Evolutionary conservation across 345 rosid species (phyloP).

Genomic region (Euphorbia pulcherrima): DNA sequence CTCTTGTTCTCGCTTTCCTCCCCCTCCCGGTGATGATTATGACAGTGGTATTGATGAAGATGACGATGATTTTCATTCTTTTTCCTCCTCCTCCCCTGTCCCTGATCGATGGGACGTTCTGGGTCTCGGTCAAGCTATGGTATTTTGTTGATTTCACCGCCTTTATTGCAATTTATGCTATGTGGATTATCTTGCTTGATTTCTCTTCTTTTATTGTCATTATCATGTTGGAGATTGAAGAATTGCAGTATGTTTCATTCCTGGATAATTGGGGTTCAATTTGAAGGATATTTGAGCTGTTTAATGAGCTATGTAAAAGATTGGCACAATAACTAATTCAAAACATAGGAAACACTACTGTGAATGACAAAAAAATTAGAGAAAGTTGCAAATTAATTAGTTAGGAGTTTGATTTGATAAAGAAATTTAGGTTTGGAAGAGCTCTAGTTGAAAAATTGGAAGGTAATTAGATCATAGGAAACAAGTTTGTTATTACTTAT

Average conservation of each 20-base stretch:
- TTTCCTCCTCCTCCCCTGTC: constrained; percentile 23
- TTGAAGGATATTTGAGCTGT: background rate
- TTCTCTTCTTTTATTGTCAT: background rate
- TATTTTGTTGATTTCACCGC: constrained; percentile 13
- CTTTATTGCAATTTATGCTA: background rate
- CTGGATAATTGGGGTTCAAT: background rate
- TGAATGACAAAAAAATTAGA: too few species aligned
- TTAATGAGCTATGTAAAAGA: background rate
- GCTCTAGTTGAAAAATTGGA: too few species aligned
- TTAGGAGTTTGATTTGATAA: too few species aligned
- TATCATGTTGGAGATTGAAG: background rate
- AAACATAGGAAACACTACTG: too few species aligned
- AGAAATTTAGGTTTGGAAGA: too few species aligned
- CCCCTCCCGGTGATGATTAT: constrained; percentile 26
- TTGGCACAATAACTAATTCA: too few species aligned
- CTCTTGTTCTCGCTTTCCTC: constrained; percentile 25
- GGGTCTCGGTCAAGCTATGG: constrained; percentile 99
- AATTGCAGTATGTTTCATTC: too few species aligned
- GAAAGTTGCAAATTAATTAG: too few species aligned
- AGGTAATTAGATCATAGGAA: too few species aligned
- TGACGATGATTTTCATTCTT: constrained; percentile 24
- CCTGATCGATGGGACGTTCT: constrained; percentile 90
- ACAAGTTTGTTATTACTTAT: too few species aligned
- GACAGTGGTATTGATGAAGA: constrained; percentile 34
- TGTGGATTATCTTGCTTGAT: background rate